These are phyloP conservation scores for Pisolithus microcarpus DNA, from an alignment of 768 basidiomycete genomes.

Conservation along the genomic window DNA sequence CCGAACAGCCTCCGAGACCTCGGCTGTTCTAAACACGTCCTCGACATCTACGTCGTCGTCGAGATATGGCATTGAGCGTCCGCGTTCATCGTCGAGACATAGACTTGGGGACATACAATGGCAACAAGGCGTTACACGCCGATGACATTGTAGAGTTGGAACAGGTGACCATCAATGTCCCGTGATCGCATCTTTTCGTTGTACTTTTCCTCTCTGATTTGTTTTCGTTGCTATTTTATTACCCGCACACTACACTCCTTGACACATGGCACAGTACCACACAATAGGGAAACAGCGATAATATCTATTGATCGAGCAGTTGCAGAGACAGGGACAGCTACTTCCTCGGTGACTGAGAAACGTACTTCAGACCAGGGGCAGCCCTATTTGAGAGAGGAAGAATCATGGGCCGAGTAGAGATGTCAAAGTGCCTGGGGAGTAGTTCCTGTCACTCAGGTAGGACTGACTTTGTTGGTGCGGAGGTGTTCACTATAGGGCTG, in stretches of 20 bases:
- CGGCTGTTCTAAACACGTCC: conserved; percentile 26
- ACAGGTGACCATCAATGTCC: neutral
- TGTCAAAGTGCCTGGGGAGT: too few relatives aligned
- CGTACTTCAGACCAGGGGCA: neutral
- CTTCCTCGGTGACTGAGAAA: neutral
- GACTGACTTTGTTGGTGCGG: too few relatives aligned
- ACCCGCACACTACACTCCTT: conserved; percentile 24
- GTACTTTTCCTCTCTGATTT: conserved; percentile 11
- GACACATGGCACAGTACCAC: conserved; percentile 14
- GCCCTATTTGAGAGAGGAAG: too few relatives aligned
- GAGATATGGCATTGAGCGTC: conserved; percentile 29
- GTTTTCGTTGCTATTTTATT: conserved; percentile 7
- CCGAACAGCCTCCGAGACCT: conserved; percentile 65
- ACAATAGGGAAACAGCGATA: conserved; percentile 18
- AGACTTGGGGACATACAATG: conserved; percentile 59
- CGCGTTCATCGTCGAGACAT: conserved; percentile 40
- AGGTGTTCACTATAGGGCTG: too few relatives aligned
- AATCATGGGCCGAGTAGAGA: too few relatives aligned
- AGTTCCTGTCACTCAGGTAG: too few relatives aligned
- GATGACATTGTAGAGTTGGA: conserved; percentile 15
- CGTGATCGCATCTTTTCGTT: neutral
- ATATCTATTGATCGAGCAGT: conserved; percentile 9
- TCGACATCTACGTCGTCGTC: conserved; percentile 12
- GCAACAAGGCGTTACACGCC: conserved; percentile 29
- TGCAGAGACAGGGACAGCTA: neutral